phyloP scores from a whole-genome alignment of 495 filamentous ascomycete species.

The Aspergillus mulundensis region DNA sequence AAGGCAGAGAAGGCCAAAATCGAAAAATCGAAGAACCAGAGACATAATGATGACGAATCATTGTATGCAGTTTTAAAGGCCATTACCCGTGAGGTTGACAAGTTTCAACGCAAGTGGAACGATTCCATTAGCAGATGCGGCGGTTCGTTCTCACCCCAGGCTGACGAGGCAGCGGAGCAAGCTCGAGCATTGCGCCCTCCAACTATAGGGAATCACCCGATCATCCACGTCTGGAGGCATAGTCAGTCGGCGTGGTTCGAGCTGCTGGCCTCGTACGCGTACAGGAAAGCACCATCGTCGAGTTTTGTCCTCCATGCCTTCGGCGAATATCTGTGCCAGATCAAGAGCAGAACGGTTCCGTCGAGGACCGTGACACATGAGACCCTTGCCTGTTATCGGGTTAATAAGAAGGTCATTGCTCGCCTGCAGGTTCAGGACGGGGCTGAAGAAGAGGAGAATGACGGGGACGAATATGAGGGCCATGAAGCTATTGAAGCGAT shows the following conservation, averaged over 20 bases:
- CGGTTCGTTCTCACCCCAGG: constrained; percentile 21
- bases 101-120: constrained; percentile 20
- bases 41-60: constrained; percentile 14
- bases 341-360: constrained; percentile 50
- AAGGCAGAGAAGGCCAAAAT: neutral
- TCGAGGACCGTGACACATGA: constrained; percentile 27
- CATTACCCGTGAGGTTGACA: constrained; percentile 12
- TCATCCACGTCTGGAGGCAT: constrained; percentile 41
- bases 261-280: constrained; percentile 60
- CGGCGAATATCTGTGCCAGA: constrained; percentile 55
- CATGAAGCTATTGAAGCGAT: constrained; percentile 34
- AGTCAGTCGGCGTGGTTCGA: constrained; percentile 35
- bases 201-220: constrained; percentile 34
- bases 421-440: constrained; percentile 22
- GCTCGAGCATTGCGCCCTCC: constrained; percentile 23
- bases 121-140: constrained; percentile 1
- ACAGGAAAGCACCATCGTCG: constrained; percentile 37
- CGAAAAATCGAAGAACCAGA: too few species aligned
- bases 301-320: constrained; percentile 61
- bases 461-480: constrained; percentile 27
- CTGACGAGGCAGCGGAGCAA: constrained; percentile 21
- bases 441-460: constrained; percentile 16
- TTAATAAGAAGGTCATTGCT: constrained; percentile 32
- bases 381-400: constrained; percentile 28
- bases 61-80: constrained; percentile 23